A percentile compares a stretch with the other conserved stretches of the same genome.
phyloP scores from a whole-genome alignment of 108 stramenopile genomes.

The Heterococcus sp. region DNA sequence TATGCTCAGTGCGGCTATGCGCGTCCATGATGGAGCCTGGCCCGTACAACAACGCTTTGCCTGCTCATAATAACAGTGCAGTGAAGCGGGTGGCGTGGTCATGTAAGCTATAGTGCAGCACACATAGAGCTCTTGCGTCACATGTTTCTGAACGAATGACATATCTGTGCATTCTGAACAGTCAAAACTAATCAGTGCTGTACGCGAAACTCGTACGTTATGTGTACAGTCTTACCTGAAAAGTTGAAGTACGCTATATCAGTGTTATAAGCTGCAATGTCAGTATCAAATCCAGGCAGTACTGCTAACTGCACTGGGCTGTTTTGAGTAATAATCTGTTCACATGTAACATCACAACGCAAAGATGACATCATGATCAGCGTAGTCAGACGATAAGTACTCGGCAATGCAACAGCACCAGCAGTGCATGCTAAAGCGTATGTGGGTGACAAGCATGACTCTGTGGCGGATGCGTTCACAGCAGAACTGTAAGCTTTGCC shows the following conservation, averaged over 20 bases:
- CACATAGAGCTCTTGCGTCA: background rate
- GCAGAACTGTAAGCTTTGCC: too few species aligned
- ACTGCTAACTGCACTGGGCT: constrained; percentile 36
- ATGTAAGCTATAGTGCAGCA: background rate
- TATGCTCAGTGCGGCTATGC: constrained; percentile 38
- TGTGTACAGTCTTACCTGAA: background rate
- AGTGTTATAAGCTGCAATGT: constrained; percentile 46
- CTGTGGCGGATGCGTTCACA: too few species aligned
- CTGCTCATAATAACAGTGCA: background rate
- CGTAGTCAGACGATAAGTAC: too few species aligned
- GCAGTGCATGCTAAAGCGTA: too few species aligned
- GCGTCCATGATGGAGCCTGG: constrained; percentile 47
- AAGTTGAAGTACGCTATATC: constrained; percentile 39
- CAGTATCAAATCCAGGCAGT: constrained; percentile 37
- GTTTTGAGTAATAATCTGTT: constrained; percentile 43
- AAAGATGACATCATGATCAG: too few species aligned
- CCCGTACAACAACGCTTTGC: constrained; percentile 28
- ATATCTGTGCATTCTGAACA: background rate
- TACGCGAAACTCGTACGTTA: background rate
- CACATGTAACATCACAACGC: background rate
- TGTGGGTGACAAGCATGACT: too few species aligned
- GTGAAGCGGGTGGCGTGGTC: background rate
- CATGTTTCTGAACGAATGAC: background rate
- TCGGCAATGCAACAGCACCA: too few species aligned
- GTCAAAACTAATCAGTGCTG: background rate